Percentiles rank a stretch among this genome's conserved stretches.
These are phyloP conservation scores for Golubevia sp. DNA, from an alignment of 1,284 basidiomycete species.

Conservation along the genomic window DNA sequence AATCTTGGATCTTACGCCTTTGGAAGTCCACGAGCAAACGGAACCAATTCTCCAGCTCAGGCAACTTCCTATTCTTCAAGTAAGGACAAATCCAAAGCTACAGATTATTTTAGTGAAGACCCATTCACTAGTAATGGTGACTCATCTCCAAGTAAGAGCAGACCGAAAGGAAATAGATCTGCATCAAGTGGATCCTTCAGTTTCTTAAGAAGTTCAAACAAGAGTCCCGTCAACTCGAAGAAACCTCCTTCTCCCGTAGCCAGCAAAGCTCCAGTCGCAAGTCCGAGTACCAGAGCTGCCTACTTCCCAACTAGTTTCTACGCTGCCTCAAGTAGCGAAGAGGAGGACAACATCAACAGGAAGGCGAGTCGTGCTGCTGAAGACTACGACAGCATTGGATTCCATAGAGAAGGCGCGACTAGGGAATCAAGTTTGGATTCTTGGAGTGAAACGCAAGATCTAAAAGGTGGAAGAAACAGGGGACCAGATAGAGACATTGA, in stretches of 20 bases:
- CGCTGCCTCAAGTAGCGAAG: background rate
- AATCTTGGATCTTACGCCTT: slow-evolving; percentile 21
- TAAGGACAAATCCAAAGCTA: slow-evolving; percentile 11
- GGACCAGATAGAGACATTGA: background rate
- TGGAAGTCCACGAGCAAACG: slow-evolving; percentile 16
- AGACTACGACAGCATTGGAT: background rate
- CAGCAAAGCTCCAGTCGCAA: too few species aligned
- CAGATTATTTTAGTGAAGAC: slow-evolving; percentile 23
- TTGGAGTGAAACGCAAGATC: background rate
- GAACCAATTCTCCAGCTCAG: slow-evolving; percentile 21
- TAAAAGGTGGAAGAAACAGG: too few species aligned
- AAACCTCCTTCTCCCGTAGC: too few species aligned
- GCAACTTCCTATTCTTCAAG: slow-evolving; percentile 19
- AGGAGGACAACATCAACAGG: background rate
- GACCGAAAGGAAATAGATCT: slow-evolving; percentile 16
- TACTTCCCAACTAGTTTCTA: background rate
- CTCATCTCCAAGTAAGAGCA: slow-evolving; percentile 21
- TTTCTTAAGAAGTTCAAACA: background rate
- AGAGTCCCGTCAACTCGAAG: background rate
- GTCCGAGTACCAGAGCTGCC: too few species aligned
- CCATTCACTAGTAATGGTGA: slow-evolving; percentile 20
- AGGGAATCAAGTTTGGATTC: background rate
- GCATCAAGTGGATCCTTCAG: slow-evolving; percentile 10
- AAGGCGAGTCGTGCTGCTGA: too few species aligned
- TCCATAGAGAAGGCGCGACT: background rate